Conservation (phyloP, 2,329 filamentous ascomycete genomes). For the Microdochium nivale region DNA sequence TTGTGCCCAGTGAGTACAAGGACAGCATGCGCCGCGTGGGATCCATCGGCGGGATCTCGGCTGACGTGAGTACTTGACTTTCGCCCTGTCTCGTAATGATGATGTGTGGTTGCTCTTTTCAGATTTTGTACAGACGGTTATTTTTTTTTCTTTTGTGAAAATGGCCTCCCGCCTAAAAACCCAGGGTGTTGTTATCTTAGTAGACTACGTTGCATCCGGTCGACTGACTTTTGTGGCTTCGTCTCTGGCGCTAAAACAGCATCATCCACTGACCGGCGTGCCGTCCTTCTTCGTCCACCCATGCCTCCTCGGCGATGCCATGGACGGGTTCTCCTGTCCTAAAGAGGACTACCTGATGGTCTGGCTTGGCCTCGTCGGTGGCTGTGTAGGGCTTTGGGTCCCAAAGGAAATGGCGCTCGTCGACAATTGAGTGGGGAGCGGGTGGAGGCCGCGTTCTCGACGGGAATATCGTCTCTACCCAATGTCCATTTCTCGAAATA, state of each 20-base stretch:
- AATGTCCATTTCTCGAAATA: too few relatives aligned
- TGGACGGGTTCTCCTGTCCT: conserved; percentile 56
- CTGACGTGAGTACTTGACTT: conserved; percentile 55
- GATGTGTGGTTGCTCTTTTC: too few relatives aligned
- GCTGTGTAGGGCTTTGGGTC: conserved; percentile 69
- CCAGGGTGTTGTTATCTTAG: too few relatives aligned
- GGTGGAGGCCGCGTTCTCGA: conserved; percentile 2
- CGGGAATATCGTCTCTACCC: background rate
- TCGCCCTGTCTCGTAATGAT: conserved; percentile 13
- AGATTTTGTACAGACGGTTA: background rate
- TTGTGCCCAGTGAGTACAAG: conserved; percentile 61
- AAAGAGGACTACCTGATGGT: conserved; percentile 68
- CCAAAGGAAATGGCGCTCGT: conserved; percentile 56
- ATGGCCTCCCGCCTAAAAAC: too few relatives aligned
- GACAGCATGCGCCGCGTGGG: conserved; percentile 50
- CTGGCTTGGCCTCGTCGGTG: conserved; percentile 84
- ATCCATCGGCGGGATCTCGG: conserved; percentile 64
- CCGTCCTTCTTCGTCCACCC: conserved; percentile 90
- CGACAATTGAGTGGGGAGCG: background rate
- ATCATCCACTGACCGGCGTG: conserved; percentile 72
- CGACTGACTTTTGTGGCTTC: background rate
- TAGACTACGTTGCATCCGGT: background rate
- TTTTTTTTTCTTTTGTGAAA: too few relatives aligned
- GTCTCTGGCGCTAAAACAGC: conserved; percentile 37
- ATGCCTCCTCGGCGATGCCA: conserved; percentile 76